These are phyloP conservation scores for Pseudogymnoascus sp. DNA, from an alignment of 2,329 filamentous ascomycete species.

Conservation along the genomic window DNA sequence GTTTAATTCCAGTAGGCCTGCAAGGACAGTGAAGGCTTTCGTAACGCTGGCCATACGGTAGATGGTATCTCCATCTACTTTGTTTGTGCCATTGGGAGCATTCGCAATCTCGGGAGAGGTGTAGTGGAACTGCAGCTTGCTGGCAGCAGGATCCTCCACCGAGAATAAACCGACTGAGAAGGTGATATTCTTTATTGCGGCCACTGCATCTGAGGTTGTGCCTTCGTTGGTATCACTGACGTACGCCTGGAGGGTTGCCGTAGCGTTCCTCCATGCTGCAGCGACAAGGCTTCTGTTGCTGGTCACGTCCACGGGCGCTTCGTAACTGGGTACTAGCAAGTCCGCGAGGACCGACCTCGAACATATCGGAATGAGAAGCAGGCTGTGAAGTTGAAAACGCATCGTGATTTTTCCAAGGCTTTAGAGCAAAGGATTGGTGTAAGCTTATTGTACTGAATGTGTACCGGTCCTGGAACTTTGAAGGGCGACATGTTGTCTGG, in stretches of 20 bases:
- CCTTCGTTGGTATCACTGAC: not conserved
- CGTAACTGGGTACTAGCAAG: not conserved
- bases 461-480: not conserved
- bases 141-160: slow-evolving; percentile 27
- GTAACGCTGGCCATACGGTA: slow-evolving; percentile 35
- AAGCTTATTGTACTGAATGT: not conserved
- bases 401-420: not conserved
- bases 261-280: not conserved
- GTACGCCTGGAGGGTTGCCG: not conserved
- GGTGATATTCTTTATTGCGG: slow-evolving; percentile 27
- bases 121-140: slow-evolving; percentile 30
- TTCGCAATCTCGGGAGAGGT: slow-evolving; percentile 28
- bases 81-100: slow-evolving; percentile 26
- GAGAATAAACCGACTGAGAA: slow-evolving; percentile 36
- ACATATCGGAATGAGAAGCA: not conserved
- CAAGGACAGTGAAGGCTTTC: slow-evolving; percentile 33
- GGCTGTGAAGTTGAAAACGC: not conserved
- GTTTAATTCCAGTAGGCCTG: slow-evolving; percentile 30
- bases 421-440: not conserved
- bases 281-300: not conserved
- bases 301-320: not conserved
- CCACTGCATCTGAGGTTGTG: not conserved
- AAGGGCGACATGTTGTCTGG: not conserved
- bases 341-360: not conserved
- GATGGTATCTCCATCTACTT: slow-evolving; percentile 34